Evolutionary conservation across 176 grass and related monocot species (phyloP), one percentile per base, ranked within the genome.

Genomic region (Oryza glaberrima): DNA sequence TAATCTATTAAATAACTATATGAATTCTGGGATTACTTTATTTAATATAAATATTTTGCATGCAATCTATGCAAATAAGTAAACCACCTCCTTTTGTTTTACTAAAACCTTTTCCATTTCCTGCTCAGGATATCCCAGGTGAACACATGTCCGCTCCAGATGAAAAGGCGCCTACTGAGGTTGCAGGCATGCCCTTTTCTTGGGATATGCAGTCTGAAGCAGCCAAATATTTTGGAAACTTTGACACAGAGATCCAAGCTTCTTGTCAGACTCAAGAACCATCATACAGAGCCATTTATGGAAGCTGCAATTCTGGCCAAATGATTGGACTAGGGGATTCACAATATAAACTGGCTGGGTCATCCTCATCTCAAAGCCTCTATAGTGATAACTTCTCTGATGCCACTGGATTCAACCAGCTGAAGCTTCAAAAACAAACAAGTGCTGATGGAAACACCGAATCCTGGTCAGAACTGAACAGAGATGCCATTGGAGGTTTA

Each of bases 141-240:
- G 16, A 54, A 54, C 48, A 56, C 32, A 72, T 15, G 41, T 72
- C 70, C 11, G 6, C 70, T 26, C n/a, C 11, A 26, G 70, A 25
- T 26, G 70, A 72, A 72, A 47, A 46, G n/a, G 41, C 14, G n/a
- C n/a, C n/a, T 71, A 71, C 38, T 72, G 38, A 72, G 38, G 20
- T 45, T 72, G 10, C 69, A 72, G 3, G 49, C 48, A 52, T 17
- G 1, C 25, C 72, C 14, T 76, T 34, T 76, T 56, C 48, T 54
- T 56, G 28, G 26, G 48, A 20, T n/a, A 32, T 40, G 9, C 75
- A 61, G 26, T 61, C 30, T 77, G 9, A 61, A 41, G 30, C 32
- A 13, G 5, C 32, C 32, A 63, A 38, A 38, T 7, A 61, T 77
- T 10, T 52, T 51, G 25, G 25, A 51, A 75, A 75, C 72, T 51